A percentile compares a stretch with the other conserved stretches of the same genome.
Conservation (phyloP, 768 basidiomycete species). For the Leccinum uliginosum region DNA sequence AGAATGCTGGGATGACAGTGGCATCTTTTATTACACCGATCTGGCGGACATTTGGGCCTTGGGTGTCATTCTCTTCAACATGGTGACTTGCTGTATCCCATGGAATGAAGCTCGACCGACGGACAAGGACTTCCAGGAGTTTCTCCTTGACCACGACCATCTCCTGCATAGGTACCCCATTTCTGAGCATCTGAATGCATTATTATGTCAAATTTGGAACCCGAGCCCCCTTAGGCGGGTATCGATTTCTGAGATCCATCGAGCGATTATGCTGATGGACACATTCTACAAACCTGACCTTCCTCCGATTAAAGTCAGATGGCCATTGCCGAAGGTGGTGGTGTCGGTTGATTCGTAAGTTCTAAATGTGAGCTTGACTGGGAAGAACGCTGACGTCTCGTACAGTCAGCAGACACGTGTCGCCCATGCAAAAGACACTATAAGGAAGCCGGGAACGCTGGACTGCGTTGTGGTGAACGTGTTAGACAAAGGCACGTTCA, state of each 20-base stretch:
- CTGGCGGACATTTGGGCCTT: slow-evolving; percentile 64
- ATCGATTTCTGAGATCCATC: slow-evolving; percentile 17
- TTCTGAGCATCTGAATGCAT: slow-evolving; percentile 5
- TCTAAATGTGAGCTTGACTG: no score
- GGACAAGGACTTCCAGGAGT: slow-evolving; percentile 5
- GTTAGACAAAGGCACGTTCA: no score
- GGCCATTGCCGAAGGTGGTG: not conserved
- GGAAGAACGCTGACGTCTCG: not conserved
- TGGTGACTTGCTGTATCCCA: slow-evolving; percentile 52
- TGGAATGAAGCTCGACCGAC: slow-evolving; percentile 12
- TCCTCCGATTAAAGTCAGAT: not conserved
- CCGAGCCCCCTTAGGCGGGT: slow-evolving; percentile 10
- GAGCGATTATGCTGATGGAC: slow-evolving; percentile 11
- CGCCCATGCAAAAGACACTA: not conserved
- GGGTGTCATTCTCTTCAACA: slow-evolving; percentile 79
- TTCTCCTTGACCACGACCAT: not conserved
- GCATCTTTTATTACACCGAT: slow-evolving; percentile 17
- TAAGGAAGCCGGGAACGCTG: not conserved
- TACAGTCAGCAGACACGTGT: slow-evolving; percentile 15
- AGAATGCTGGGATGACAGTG: slow-evolving; percentile 56
- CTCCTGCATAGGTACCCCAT: slow-evolving; percentile 3
- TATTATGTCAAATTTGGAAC: slow-evolving; percentile 17
- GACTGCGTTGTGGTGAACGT: no score
- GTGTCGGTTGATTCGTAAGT: slow-evolving; percentile 15
- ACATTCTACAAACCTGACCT: slow-evolving; percentile 11